Base-by-base conservation (phyloP, 768 basidiomycete species). In the Naganishia vishniacii region DNA sequence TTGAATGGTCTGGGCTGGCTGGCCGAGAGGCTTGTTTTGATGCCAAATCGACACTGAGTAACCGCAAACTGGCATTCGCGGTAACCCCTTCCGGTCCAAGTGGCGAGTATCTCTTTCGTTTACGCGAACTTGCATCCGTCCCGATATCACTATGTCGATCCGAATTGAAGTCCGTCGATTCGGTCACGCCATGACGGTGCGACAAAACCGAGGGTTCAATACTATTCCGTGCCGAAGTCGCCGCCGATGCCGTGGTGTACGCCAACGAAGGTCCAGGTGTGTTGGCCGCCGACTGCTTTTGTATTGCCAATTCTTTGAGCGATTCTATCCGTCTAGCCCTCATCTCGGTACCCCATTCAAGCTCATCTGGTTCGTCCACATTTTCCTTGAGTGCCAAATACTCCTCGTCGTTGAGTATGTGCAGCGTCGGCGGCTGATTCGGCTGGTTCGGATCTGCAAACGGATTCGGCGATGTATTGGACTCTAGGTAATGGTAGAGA, bases 401-500 rank as follows among this genome's bases (percentile, higher is more conserved):
- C 37, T 81, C 63, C 0, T 77, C 69, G 31, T 60, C 45, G n/a
- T 58, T 45, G 18, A 64, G 53, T 4, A 64, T 53, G 29, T 48
- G 40, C 11, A 81, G 67, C 18, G 13, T 79, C 45, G 81, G 81
- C 64, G 89, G 73, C 67, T 80, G 76, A 8, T 88, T 88, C 31
- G 85, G 85, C 77, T 85, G 66, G 13, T 58, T 45, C 37, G 65
- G 58, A 65, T 69, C 20, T 32, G 84, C 83, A 73, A 88, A 91
- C 4, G 89, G 87, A 74, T 90, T 91, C 75, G 69, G 11, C 77
- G 73, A 15, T 37, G 81, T 80, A 0, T 83, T 80, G 34, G 81
- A 81, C 75, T 91, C 89, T 67, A 92, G 80, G 75, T 92, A 91
- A 72, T 88, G 82, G 75, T 84, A 91, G 51, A 90, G 78, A 62